Conservation (phyloP, 116 monocot genomes). For the Trichopus zeylanicus region DNA sequence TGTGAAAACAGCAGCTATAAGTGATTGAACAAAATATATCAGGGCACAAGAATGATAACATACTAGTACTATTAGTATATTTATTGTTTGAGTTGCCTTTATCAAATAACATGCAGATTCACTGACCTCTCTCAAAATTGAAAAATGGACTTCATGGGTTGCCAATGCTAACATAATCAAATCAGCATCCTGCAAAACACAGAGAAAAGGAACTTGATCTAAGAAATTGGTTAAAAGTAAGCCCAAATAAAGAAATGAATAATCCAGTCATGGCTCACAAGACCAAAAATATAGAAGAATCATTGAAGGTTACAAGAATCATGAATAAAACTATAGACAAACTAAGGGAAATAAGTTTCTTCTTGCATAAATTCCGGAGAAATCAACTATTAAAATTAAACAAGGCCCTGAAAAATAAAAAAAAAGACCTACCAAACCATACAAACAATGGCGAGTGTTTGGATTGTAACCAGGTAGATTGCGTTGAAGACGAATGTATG, state of each 20-base stretch:
- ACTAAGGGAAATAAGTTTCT: too few relatives aligned
- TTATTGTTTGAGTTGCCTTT: background rate
- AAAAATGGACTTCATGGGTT: slow-evolving; percentile 42
- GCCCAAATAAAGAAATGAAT: background rate
- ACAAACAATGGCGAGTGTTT: slow-evolving; percentile 53
- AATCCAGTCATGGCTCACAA: too few relatives aligned
- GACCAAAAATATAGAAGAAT: too few relatives aligned
- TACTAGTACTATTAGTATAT: background rate
- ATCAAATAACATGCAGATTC: background rate
- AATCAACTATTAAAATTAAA: slow-evolving; percentile 1
- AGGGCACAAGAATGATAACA: background rate
- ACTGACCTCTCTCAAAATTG: slow-evolving; percentile 44
- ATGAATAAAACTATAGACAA: too few relatives aligned
- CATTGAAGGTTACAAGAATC: too few relatives aligned
- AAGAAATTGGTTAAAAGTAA: background rate
- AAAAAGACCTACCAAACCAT: slow-evolving; percentile 43
- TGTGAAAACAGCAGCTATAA: background rate
- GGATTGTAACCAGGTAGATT: slow-evolving; percentile 37
- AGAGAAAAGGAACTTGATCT: background rate
- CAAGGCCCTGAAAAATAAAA: background rate
- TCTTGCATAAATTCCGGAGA: too few relatives aligned
- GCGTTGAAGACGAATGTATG: slow-evolving; percentile 45
- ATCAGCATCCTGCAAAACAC: slow-evolving; percentile 42
- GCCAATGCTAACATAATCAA: slow-evolving; percentile 53
- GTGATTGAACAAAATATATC: background rate